Base-by-base conservation (phyloP, 805 yeast genomes). In the Saccharomycopsis selenospora region DNA sequence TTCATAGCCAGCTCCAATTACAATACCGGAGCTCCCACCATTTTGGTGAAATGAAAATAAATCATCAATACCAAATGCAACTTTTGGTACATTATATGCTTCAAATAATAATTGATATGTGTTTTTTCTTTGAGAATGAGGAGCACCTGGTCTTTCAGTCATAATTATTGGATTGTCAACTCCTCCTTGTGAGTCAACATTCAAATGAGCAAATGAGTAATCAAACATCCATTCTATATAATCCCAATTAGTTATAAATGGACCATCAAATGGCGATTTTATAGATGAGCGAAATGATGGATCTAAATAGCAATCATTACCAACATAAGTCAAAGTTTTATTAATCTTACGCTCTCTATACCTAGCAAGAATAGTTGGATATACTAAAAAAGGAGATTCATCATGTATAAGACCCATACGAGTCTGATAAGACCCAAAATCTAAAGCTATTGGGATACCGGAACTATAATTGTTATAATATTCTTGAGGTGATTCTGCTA, bases 221-320 rank as follows among this genome's bases (percentile, higher is more conserved):
- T 91, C 98, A 44, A 93, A 61, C 46, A 91, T 76, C 50, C 73
- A 76, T 61, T 93, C 99, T 2, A 83, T 75, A 50, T 82, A 76
- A 49, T 93, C 98, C 98, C 98, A 95, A 62, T 90, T 95, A 23
- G 95, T 82, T 29, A 93, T 70, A 56, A 88, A 68, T 3, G 86
- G 76, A 0, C 95, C 96, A 63, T 93, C 99, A 60, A 76, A 91
- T 0, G 97, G 96, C 3, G 86, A 70, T 57, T 77, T 80, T 28
- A 86, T 75, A 47, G 82, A 81, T 14, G 85, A 72, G 53, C 81
- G 76, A 42, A 85, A 75, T 1, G 83, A 66, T 6, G 81, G 74
- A 57, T 90, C 98, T 26, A 85, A 60, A 59, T 72, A 78, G 17
- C 80, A 77, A 62, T 91, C 98, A 57, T 84, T 78, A 2, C 99